These are phyloP conservation scores for Torulaspora microellipsoides DNA, from an alignment of 805 yeast genomes.

Conservation along the genomic window DNA sequence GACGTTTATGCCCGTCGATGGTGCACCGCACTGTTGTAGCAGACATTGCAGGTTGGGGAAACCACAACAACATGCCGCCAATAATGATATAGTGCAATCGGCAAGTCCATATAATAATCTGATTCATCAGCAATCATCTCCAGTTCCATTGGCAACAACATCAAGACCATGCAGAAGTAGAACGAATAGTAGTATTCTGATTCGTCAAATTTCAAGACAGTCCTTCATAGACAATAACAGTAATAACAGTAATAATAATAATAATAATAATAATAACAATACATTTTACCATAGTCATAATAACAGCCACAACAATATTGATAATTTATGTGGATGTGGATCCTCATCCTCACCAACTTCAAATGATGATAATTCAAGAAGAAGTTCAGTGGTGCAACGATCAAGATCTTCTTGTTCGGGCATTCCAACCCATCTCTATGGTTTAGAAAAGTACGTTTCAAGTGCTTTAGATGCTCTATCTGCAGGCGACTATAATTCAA, in stretches of 20 bases:
- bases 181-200: conserved; percentile 4
- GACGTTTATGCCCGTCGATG: too few relatives aligned
- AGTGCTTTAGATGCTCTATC: conserved; percentile 27
- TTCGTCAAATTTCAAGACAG: conserved; percentile 4
- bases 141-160: background rate
- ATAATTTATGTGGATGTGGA: background rate
- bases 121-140: background rate
- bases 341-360: background rate
- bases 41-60: too few relatives aligned
- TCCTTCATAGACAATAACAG: background rate
- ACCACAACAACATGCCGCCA: too few relatives aligned
- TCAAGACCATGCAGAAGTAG: background rate
- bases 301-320: background rate
- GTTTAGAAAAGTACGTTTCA: conserved; percentile 29
- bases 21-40: too few relatives aligned
- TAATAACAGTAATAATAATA: background rate
- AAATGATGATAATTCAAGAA: background rate
- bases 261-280: background rate
- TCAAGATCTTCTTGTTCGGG: conserved; percentile 11
- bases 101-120: too few relatives aligned
- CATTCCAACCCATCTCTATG: conserved; percentile 28
- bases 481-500: conserved; percentile 3
- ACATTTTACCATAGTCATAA: background rate
- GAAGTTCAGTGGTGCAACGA: conserved; percentile 2
- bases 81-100: too few relatives aligned